Base-by-base conservation (phyloP, 176 grass and related monocot genomes). In the Ampelocalamus luodianensis region DNA sequence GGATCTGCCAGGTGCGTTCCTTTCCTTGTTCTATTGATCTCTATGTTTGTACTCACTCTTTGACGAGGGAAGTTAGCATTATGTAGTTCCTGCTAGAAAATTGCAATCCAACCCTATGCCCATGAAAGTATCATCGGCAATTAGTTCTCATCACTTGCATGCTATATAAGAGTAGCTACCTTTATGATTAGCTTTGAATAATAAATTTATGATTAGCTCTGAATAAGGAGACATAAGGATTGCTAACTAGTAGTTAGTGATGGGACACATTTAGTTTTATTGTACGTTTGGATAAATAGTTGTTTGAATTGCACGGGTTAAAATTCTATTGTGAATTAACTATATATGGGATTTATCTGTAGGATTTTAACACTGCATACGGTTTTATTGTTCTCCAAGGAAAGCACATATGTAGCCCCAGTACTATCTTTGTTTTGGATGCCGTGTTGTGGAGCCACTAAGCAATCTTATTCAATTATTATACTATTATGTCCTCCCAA, bases 1-100 rank as follows among this genome's bases (percentile, higher is more conserved):
- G 95, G 95, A 97, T 83, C 82, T 97, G 18, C 95, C 95, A 58
- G 95, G 95, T 97, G 88, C 46, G 34, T 87, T 27, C 45, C 20
- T 55, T 58, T 37, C 4, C 54, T 56, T 83, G 32, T 86, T 82
- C 6, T 48, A 15, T n/a, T 76, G 13, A 54, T 79, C 13, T 62
- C 15, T 84, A 55, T 72, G n/a, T 83, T 85, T 74, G 18, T 67
- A 43, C 38, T 26, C 24, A 56, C 44, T 78, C 8, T 34, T 51
- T 83, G n/a, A 66, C 60, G 20, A 18, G 63, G 16, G 8, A 87
- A 58, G 50, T 22, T 49, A 70, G 56, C 53, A 50, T 42, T 68
- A 36, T 76, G 69, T n/a, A 56, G 12, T 18, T 11, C 49, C 14
- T 76, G 51, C 18, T 58, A 23, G 73, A 12, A 77, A 29, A 45